phyloP scores from a whole-genome alignment of 768 basidiomycete species.

The Fistulinella prunicolor region DNA sequence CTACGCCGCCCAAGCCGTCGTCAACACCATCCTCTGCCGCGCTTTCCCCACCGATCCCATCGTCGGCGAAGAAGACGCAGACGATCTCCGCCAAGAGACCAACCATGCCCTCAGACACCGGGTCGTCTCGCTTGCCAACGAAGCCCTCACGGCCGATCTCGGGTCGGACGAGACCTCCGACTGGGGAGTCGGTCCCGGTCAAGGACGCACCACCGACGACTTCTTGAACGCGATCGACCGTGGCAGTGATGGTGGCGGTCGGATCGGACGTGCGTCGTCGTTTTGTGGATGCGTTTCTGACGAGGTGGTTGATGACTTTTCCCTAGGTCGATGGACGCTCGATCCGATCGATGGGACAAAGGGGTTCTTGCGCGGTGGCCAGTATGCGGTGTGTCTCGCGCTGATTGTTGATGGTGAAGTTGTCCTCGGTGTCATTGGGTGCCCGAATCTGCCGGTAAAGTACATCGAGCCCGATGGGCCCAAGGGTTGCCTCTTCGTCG shows the following conservation, averaged over 20 bases:
- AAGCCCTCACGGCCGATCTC: conserved; percentile 59
- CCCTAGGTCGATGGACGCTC: conserved; percentile 77
- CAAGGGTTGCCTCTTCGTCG: conserved; percentile 81
- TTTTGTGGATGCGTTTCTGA: background rate
- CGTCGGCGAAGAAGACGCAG: conserved; percentile 93
- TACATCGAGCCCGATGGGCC: conserved; percentile 49
- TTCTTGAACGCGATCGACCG: conserved; percentile 86
- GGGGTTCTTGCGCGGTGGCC: conserved; percentile 88
- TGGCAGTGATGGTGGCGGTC: conserved; percentile 72
- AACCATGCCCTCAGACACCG: conserved; percentile 49
- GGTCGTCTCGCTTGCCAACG: conserved; percentile 81
- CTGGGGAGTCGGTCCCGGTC: conserved; percentile 73
- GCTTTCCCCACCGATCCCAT: conserved; percentile 86
- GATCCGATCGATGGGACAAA: conserved; percentile 94
- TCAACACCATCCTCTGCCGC: conserved; percentile 71
- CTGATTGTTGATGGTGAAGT: conserved; percentile 77
- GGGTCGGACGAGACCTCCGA: conserved; percentile 50
- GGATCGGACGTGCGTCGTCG: conserved; percentile 59
- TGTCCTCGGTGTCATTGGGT: conserved; percentile 83
- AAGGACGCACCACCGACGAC: conserved; percentile 49
- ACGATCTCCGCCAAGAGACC: conserved; percentile 59
- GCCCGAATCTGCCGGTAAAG: conserved; percentile 82
- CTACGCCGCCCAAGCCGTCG: conserved; percentile 89
- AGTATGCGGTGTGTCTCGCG: conserved; percentile 90
- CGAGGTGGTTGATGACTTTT: background rate